Evolutionary conservation across 2,329 filamentous ascomycete genomes (phyloP).

Genomic region (Pseudogymnoascus sp.): DNA sequence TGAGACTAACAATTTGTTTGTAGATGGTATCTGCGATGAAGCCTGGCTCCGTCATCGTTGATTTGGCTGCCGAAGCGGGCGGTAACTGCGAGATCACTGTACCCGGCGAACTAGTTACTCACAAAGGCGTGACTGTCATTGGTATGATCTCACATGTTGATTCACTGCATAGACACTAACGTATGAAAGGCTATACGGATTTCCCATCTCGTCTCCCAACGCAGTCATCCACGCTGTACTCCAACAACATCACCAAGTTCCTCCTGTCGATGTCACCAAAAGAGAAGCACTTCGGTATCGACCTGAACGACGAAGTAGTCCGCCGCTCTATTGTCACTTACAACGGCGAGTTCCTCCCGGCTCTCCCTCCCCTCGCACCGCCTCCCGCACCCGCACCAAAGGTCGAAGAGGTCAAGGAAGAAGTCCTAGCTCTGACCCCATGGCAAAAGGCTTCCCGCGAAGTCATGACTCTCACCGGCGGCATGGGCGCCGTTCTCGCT

Average conservation of each 20-base stretch:
- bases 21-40: conserved; percentile 61
- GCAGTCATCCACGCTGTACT: conserved; percentile 83
- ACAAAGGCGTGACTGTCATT: conserved; percentile 77
- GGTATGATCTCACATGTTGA: conserved; percentile 39
- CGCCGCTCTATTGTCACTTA: conserved; percentile 76
- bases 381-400: conserved; percentile 45
- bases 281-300: conserved; percentile 71
- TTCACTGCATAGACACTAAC: conserved; percentile 19
- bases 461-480: conserved; percentile 64
- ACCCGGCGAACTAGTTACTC: conserved; percentile 59
- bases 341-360: conserved; percentile 66
- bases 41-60: conserved; percentile 79
- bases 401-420: conserved; percentile 41
- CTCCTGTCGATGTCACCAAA: conserved; percentile 72
- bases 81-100: conserved; percentile 81
- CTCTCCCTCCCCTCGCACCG: conserved; percentile 60
- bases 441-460: conserved; percentile 74
- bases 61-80: conserved; percentile 79
- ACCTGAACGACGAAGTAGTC: conserved; percentile 77
- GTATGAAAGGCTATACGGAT: conserved; percentile 63
- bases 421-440: conserved; percentile 62
- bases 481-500: conserved; percentile 66
- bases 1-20: conserved; percentile 38
- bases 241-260: conserved; percentile 88
- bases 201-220: conserved; percentile 79